phyloP scores from a whole-genome alignment of 192 early-diverging fungal species.

The Coemansia sp. region DNA sequence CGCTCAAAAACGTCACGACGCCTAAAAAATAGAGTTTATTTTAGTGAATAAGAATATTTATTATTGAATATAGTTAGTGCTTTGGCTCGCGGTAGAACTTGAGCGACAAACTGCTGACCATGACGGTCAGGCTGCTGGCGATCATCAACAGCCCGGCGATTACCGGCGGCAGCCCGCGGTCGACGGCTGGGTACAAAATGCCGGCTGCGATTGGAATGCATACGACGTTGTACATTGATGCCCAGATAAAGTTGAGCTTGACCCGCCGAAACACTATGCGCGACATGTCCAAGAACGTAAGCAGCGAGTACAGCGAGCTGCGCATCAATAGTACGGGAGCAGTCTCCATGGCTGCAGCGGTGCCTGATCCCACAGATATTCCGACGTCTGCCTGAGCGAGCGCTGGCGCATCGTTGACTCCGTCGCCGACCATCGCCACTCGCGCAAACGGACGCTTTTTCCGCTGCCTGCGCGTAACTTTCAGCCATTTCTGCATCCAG shows the following conservation, averaged over 20 bases:
- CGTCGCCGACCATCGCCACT: constrained; percentile 94
- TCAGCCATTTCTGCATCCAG: background rate
- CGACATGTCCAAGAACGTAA: constrained; percentile 77
- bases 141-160: constrained; percentile 93
- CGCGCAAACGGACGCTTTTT: constrained; percentile 37
- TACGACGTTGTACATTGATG: constrained; percentile 81
- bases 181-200: constrained; percentile 64
- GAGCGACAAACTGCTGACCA: constrained; percentile 73
- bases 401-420: constrained; percentile 93
- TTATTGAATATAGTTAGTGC: constrained; percentile 6
- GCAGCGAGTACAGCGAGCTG: constrained; percentile 72
- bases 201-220: constrained; percentile 93
- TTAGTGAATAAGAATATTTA: background rate
- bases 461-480: background rate
- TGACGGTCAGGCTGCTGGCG: constrained; percentile 79
- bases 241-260: constrained; percentile 86
- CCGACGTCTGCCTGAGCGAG: constrained; percentile 88
- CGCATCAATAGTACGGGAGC: constrained; percentile 82
- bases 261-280: constrained; percentile 75
- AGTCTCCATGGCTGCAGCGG: constrained; percentile 88
- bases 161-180: constrained; percentile 66
- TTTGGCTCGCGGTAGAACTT: constrained; percentile 57
- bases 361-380: constrained; percentile 86
- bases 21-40: constrained; percentile 23
- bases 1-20: constrained; percentile 34